phyloP scores from a whole-genome alignment of 352 stramenopile species.

The Achlya hypogyna region DNA sequence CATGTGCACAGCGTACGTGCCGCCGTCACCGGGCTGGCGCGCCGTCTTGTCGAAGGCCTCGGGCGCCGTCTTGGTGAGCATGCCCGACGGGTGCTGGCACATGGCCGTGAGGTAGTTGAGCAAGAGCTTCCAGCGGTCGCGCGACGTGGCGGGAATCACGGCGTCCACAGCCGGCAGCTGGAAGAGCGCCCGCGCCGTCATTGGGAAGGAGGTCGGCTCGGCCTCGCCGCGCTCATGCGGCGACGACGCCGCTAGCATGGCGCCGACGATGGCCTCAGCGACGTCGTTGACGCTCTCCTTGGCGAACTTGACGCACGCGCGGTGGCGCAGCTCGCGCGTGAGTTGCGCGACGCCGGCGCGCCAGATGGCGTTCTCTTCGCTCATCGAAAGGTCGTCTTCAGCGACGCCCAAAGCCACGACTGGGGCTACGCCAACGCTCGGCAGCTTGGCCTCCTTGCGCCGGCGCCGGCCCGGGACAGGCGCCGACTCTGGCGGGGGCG shows the following conservation, averaged over 20 bases:
- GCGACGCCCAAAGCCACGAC: constrained; percentile 16
- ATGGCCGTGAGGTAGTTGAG: constrained; percentile 86
- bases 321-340: constrained; percentile 69
- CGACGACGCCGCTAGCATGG: constrained; percentile 74
- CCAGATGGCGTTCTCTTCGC: constrained; percentile 69
- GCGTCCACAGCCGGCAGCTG: constrained; percentile 55
- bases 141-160: constrained; percentile 58
- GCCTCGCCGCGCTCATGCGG: constrained; percentile 74
- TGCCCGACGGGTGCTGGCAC: constrained; percentile 82
- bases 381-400: constrained; percentile 22
- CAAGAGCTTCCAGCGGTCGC: constrained; percentile 73
- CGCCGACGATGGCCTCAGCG: constrained; percentile 60
- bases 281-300: constrained; percentile 82
- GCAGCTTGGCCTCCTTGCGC: constrained; percentile 68
- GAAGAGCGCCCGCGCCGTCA: constrained; percentile 73
- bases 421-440: constrained; percentile 31
- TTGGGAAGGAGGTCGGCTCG: constrained; percentile 62
- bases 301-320: constrained; percentile 68
- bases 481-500: constrained; percentile 21
- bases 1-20: constrained; percentile 86
- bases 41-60: constrained; percentile 60
- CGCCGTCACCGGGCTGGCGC: constrained; percentile 52
- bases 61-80: constrained; percentile 73
- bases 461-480: constrained; percentile 39
- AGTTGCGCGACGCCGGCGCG: constrained; percentile 68